Percentiles rank a stretch among this genome's conserved stretches.
Conservation (phyloP, 2,329 filamentous ascomycete species). For the Exophiala bonariae region DNA sequence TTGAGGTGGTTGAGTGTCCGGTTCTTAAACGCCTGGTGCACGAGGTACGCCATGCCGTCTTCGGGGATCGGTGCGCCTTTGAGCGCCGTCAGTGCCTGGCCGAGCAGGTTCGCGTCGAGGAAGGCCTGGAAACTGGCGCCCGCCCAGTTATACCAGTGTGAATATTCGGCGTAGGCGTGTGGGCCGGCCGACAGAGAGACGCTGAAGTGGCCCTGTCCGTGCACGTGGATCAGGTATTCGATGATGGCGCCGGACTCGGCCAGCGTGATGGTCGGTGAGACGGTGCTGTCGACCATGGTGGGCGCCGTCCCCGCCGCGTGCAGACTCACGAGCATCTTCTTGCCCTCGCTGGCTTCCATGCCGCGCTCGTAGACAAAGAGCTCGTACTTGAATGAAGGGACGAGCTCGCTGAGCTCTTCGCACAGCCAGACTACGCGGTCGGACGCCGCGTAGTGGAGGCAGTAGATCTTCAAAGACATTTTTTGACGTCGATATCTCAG, state of each 20-base stretch:
- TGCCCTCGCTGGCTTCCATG: too few relatives aligned
- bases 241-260: slow-evolving; percentile 61
- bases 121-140: slow-evolving; percentile 47
- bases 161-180: slow-evolving; percentile 58
- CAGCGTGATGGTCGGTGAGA: slow-evolving; percentile 33
- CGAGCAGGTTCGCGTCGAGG: slow-evolving; percentile 40
- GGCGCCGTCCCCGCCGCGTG: slow-evolving; percentile 60
- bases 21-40: slow-evolving; percentile 29
- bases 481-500: too few relatives aligned
- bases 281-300: neutral
- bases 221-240: slow-evolving; percentile 61
- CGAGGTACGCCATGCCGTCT: too few relatives aligned
- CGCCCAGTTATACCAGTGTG: slow-evolving; percentile 66
- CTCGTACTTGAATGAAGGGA: too few relatives aligned
- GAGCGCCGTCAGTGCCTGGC: slow-evolving; percentile 24
- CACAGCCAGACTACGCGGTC: slow-evolving; percentile 66
- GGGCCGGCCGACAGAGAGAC: slow-evolving; percentile 47
- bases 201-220: slow-evolving; percentile 46
- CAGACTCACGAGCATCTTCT: slow-evolving; percentile 44
- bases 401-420: slow-evolving; percentile 60
- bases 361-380: too few relatives aligned
- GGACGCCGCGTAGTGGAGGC: slow-evolving; percentile 60
- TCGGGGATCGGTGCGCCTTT: too few relatives aligned
- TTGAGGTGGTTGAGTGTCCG: slow-evolving; percentile 30
- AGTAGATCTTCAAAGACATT: slow-evolving; percentile 46